Base-by-base conservation (phyloP, 2,329 filamentous ascomycete species). In the Colletotrichum sp. region DNA sequence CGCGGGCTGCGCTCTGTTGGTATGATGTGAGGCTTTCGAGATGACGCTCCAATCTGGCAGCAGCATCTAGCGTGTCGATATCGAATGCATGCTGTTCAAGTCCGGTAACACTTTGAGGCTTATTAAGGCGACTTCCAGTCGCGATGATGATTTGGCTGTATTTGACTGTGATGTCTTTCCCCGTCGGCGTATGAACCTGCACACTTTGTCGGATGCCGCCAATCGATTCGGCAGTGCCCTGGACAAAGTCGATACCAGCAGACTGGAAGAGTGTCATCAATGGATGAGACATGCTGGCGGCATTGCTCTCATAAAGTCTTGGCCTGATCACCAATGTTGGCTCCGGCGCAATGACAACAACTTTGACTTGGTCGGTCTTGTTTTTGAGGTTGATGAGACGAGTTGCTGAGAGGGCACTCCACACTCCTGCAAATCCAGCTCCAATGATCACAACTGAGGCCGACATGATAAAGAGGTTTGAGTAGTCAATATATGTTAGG, bases 71-170 rank as follows among this genome's bases (percentile, higher is more conserved):
- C 0, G 79, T 78, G 61, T 86, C 84, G 14, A 86, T 78, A 32
- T 83, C 79, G 63, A 86, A 86, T 0, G 80, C 78, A 70, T 86
- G 71, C 26, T 84, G 28, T 0, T 76, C n/a, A 3, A 86, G 78
- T 1, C 85, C 84, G 0, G 76, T 1, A 1, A 85, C 64, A n/a
- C 14, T 77, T 1, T 69, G 64, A 0, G 85, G 84, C 5, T 77
- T 79, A 0, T 79, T 59, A 3, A 86, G 75, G 4, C 74, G 61
- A 61, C 85, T 86, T 3, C 85, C 84, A 0, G 84, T 82, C 0
- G 85, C 84, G 0, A 86, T 74, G 2, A 86, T 76, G 4, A 86
- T 80, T 2, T 83, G 80, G 65, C 82, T 78, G 28, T 84, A 86
- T 5, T 70, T 8, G 12, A 84, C 64, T 7, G 26, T 76, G 4